These are phyloP conservation scores for Podaxis rugospora DNA, from an alignment of 768 basidiomycete species.

Conservation along the genomic window DNA sequence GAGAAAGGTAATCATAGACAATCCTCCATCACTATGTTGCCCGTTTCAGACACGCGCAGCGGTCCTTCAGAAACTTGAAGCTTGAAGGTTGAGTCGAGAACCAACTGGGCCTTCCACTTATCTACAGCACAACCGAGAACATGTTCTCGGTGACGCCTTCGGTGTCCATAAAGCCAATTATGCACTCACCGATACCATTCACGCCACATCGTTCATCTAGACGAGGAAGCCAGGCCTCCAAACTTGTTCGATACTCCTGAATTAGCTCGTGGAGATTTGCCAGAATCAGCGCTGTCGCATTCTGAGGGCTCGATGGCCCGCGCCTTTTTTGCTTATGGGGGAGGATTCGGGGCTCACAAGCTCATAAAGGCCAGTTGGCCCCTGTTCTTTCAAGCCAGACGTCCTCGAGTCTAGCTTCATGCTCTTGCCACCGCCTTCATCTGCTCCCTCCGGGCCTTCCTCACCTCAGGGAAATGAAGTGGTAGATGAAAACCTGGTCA, in stretches of 20 bases:
- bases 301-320: not conserved
- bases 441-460: not conserved
- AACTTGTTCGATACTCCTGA: not conserved
- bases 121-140: not conserved
- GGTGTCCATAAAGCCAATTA: not conserved
- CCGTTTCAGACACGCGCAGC: too few species aligned
- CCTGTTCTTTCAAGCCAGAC: not conserved
- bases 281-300: not conserved
- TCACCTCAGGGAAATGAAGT: not conserved
- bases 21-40: too few species aligned
- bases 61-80: not conserved
- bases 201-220: not conserved
- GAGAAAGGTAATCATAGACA: too few species aligned
- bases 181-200: not conserved
- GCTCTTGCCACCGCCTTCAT: not conserved
- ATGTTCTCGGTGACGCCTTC: not conserved
- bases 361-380: not conserved
- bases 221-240: not conserved
- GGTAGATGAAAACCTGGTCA: not conserved
- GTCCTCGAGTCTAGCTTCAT: not conserved
- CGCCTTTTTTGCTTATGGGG: too few species aligned
- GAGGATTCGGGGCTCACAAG: not conserved
- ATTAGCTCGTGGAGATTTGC: not conserved
- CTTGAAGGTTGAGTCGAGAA: not conserved
- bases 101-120: not conserved